Base-by-base conservation (phyloP, 129 eudicot species). In the Centella asiatica region DNA sequence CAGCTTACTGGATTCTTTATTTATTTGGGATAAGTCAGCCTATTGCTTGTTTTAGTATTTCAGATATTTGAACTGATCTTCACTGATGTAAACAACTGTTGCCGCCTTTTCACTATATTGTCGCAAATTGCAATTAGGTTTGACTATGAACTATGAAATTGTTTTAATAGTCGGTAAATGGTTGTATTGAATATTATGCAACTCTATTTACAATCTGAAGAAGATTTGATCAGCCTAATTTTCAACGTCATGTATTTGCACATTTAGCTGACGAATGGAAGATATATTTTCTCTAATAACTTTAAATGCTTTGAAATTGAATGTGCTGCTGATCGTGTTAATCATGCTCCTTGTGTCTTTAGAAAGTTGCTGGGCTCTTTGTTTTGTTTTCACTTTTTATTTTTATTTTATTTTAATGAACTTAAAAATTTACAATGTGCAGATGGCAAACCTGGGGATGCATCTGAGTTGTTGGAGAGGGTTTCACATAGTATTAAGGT, bases 401-500 rank as follows among this genome's bases (percentile, higher is more conserved):
- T n/a, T 50, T 60, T 57, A 4, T 4, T 46, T 48, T 23, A 63
- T 17, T 28, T 39, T 73, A 44, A 44, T 57, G 47, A 29, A 20
- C 13, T 7, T 50, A 42, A 4, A 19, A 45, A 36, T 44, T 29
- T 59, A 55, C 56, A 59, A 6, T 65, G 31, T 77, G 61, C 78
- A 89, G 95, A 83, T 81, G 88, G 79, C 44, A 81, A 86, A 70
- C 66, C 85, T 24, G 77, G 83, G 69, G 87, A 77, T 72, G 72
- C 78, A 44, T 76, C 85, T 63, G 81, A 89, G 61, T 60, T 86
- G 67, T 80, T 90, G 50, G 95, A 83, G 54, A 77, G 78, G 70
- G 97, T 84, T 69, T 78, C 90, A 53, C 80, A 84, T 53, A 81
- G 80, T 68, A 67, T 90, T 59, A 86, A 81, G 77, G 94, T 86